Evolutionary conservation across 2,329 filamentous ascomycete species (phyloP).

Genomic region (Colletotrichum sublineola): DNA sequence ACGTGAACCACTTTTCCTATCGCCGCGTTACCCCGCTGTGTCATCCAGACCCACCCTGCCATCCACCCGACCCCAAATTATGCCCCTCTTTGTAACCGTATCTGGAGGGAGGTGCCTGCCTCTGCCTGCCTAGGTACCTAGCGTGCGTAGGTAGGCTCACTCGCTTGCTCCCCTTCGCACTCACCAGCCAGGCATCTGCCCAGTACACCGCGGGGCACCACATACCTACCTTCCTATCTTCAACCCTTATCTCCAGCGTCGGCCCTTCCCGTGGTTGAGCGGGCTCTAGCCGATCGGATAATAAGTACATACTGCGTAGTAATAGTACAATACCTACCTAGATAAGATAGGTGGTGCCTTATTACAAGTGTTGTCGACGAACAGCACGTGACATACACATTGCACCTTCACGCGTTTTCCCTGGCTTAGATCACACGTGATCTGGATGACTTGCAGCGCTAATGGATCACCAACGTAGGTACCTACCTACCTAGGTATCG

Average conservation of each 20-base stretch:
- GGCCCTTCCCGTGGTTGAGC: neutral
- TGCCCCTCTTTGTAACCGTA: neutral
- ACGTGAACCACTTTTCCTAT: neutral
- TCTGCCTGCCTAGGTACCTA: no score
- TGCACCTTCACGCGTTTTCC: neutral
- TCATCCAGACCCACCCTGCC: neutral
- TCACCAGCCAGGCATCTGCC: neutral
- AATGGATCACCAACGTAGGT: neutral
- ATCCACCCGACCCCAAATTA: constrained; percentile 2
- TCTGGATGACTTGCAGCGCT: neutral
- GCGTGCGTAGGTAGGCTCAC: no score
- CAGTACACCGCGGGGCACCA: neutral
- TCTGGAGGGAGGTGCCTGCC: neutral
- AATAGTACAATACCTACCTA: no score
- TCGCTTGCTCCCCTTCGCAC: neutral
- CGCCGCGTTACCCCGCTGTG: constrained; percentile 20
- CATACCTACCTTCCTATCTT: neutral
- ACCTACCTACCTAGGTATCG: no score
- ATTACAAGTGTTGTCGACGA: neutral
- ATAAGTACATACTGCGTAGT: neutral
- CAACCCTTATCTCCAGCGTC: neutral
- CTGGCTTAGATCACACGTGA: neutral
- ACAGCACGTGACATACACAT: neutral
- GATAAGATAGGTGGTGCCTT: no score
- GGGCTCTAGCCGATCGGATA: constrained; percentile 7